Base-by-base conservation (phyloP, 768 basidiomycete genomes). In the Hydnomerulius pinastri region DNA sequence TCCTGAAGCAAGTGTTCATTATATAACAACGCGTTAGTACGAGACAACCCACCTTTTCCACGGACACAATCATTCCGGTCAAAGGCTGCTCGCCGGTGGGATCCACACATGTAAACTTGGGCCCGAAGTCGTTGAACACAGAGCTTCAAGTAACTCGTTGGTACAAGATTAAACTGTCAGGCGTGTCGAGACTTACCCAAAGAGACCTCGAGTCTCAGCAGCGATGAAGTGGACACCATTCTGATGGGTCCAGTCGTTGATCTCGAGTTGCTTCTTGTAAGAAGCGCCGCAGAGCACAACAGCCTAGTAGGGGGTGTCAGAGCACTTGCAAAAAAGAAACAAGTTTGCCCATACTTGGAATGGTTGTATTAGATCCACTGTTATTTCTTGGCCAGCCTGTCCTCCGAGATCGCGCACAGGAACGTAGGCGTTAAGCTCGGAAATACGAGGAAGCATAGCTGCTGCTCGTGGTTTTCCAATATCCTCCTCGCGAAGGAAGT, bases 21-120 rank as follows among this genome's bases (percentile, higher is more conserved):
- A 41, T 52, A 15, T 8, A 11, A 33, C 24, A 11, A 13, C 20
- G 10, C 29, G 25, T 4, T 25, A 6, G 13, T 11, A 12, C 21
- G n/a, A 43, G 43, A 35, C 40, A 17, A 53, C 63, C 41, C 43
- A 90, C 94, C 77, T 91, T 89, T 46, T 83, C 86, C n/a, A 98
- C 83, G 46, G 91, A 89, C 9, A 94, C 95, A 48, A 98, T 88
- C 93, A 99, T 98, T 17, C 97, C 97, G 2, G 83, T 79, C 50
- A 98, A 75, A 3, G 94, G 88, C 57, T 92, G 87, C 71, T 98
- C 97, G 15, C 97, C 97, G n/a, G 91, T 95, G n/a, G 93, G 86
- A 65, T 99, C 97, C 21, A 97, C 90, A 58, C 93, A 95, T 13
- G 92, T 87, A 65, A 98, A 99, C 68, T 91, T 92, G 21, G 85